Base-by-base conservation (phyloP, 805 yeast genomes). In the Metschnikowia cubensis region DNA sequence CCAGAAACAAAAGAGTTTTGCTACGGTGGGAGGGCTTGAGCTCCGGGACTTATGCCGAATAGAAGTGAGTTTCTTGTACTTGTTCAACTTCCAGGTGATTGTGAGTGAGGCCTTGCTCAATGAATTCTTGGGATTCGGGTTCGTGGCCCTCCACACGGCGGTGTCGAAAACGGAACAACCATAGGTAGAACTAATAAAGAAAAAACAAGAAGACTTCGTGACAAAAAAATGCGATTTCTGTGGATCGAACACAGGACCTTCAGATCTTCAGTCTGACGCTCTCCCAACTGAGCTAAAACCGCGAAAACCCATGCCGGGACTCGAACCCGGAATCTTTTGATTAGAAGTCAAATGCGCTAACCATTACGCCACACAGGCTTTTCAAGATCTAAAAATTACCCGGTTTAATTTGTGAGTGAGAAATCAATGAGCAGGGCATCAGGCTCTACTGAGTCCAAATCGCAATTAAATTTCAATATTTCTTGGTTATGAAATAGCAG, bases 11-110 rank as follows among this genome's bases (percentile, higher is more conserved):
- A 59, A 58, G 31, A 67, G 68, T 42, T 75, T 70, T 52, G 76
- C 79, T 38, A 69, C 69, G 35, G 70, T 75, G n/a, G 70, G 73
- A 3, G 80, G 80, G 2, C 64, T 75, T n/a, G 68, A 66, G 42
- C 58, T 64, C 8, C 59, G 59, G 4, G 86, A 81, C 48, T 63
- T 81, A 44, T 64, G 70, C 48, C 65, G 70, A 25, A 63, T 82
- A 40, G 86, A 81, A 56, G 71, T 80, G 18, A 74, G 81, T 1
- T 65, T 81, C 36, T 61, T 82, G 50, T 77, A 76, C 55, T 58
- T 80, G 42, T 52, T 77, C 45, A 76, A 79, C 58, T 81, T 79
- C 60, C 74, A 77, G 43, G 62, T 82, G 49, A 73, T 71, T 40
- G 75, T 77, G 6, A 76, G 76, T 50, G 64, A 65, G 53, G 55